Percentiles rank a stretch among this genome's conserved stretches.
Evolutionary conservation across 1,284 basidiomycete species (phyloP).

Genomic region (Boletus semigastroideus): DNA sequence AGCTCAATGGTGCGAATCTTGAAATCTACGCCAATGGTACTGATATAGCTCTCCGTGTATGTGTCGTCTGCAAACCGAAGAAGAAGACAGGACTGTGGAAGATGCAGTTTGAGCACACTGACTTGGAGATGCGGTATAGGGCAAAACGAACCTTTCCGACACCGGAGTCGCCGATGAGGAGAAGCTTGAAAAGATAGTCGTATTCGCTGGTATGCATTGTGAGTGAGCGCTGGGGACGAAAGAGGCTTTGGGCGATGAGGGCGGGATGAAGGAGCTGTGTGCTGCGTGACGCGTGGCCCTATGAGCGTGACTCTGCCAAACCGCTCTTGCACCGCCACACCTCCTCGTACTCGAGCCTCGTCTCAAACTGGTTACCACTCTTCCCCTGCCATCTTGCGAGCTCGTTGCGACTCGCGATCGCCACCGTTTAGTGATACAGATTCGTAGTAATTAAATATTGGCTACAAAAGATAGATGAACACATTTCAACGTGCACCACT

Average conservation of each 20-base stretch:
- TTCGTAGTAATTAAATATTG: no score
- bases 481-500: no score
- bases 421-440: background rate
- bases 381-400: background rate
- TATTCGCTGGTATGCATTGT: constrained; percentile 90
- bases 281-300: constrained; percentile 41
- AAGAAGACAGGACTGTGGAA: constrained; percentile 85
- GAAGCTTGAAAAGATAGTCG: constrained; percentile 98
- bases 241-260: constrained; percentile 18
- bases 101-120: constrained; percentile 14
- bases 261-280: constrained; percentile 33
- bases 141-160: constrained; percentile 80
- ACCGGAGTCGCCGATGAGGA: constrained; percentile 91
- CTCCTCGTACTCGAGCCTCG: background rate
- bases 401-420: background rate
- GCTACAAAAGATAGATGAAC: no score
- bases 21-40: constrained; percentile 99
- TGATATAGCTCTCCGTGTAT: constrained; percentile 99
- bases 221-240: constrained; percentile 32
- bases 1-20: constrained; percentile 99
- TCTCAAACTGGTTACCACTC: constrained; percentile 7
- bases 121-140: constrained; percentile 7
- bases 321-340: constrained; percentile 25
- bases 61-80: constrained; percentile 99
- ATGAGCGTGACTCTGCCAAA: constrained; percentile 30